Evolutionary conservation across 805 yeast species (phyloP).

Genomic region (Metschnikowia santaceciliae): DNA sequence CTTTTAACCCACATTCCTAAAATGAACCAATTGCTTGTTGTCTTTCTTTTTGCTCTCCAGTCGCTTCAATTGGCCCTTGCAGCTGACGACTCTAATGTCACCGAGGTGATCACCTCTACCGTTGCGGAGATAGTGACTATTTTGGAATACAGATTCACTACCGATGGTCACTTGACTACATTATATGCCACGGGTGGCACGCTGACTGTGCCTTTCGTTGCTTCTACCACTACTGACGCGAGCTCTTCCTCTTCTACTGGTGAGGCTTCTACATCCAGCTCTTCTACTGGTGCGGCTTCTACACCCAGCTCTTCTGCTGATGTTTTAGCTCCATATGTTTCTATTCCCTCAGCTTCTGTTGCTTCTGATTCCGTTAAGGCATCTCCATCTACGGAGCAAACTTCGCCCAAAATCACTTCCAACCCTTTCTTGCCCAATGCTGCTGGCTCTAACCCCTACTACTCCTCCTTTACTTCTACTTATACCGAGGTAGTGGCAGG

Average conservation of each 20-base stretch:
- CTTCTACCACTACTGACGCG: constrained; percentile 1
- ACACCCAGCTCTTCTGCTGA: background rate
- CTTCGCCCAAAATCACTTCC: background rate
- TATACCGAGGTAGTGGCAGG: constrained; percentile 1
- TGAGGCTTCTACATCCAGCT: background rate
- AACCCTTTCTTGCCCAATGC: background rate
- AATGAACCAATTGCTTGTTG: constrained; percentile 3
- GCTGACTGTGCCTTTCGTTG: background rate
- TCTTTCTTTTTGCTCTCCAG: constrained; percentile 5
- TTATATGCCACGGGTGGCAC: constrained; percentile 18
- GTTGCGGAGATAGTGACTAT: constrained; percentile 23
- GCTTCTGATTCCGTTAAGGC: background rate
- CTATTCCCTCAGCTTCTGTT: background rate
- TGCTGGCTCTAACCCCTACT: background rate
- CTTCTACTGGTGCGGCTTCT: too few relatives aligned
- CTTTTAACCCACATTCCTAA: background rate
- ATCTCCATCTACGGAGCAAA: background rate
- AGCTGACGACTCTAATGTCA: constrained; percentile 9
- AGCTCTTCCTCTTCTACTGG: background rate
- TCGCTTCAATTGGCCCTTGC: constrained; percentile 7
- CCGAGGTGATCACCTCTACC: constrained; percentile 15
- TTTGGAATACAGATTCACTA: constrained; percentile 32
- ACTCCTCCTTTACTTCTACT: constrained; percentile 1
- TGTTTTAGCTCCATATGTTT: background rate
- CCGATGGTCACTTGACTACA: constrained; percentile 28